Percentiles rank a stretch among this genome's conserved stretches.
phyloP scores from a whole-genome alignment of 2,329 filamentous ascomycete genomes.

The Juglanconis juglandina region DNA sequence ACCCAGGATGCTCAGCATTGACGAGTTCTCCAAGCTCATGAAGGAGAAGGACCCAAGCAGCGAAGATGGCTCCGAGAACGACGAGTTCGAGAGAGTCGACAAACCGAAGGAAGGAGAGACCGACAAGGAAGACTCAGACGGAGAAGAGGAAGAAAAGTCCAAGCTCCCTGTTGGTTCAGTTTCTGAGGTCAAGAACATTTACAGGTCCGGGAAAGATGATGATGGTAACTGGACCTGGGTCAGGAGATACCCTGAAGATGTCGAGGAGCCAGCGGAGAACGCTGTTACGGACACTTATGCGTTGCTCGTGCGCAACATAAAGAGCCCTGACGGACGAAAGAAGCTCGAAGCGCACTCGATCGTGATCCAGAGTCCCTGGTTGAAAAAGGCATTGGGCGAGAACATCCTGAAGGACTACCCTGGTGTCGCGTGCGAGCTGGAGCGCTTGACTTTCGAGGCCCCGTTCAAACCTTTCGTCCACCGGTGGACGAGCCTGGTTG shows the following conservation, averaged over 20 bases:
- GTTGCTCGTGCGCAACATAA: slow-evolving; percentile 56
- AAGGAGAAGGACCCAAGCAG: not conserved
- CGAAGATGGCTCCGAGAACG: not conserved
- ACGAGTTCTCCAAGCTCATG: slow-evolving; percentile 3
- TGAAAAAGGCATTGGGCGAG: slow-evolving; percentile 54
- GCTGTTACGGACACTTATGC: slow-evolving; percentile 60
- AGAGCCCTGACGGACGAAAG: slow-evolving; percentile 56
- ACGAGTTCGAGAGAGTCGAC: not conserved
- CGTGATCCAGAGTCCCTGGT: slow-evolving; percentile 58
- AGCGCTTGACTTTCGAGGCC: slow-evolving; percentile 57
- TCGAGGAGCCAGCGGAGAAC: slow-evolving; percentile 56
- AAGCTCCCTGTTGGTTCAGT: slow-evolving; percentile 31
- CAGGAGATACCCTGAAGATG: slow-evolving; percentile 51
- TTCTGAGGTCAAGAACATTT: slow-evolving; percentile 39
- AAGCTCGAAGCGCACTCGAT: slow-evolving; percentile 60
- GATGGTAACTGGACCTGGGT: slow-evolving; percentile 53
- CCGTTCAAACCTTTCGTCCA: slow-evolving; percentile 65
- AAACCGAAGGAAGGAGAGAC: not conserved
- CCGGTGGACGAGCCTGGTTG: slow-evolving; percentile 52
- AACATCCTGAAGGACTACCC: slow-evolving; percentile 54
- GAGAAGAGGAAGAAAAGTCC: slow-evolving; percentile 2
- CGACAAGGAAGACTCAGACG: slow-evolving; percentile 1
- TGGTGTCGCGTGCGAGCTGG: slow-evolving; percentile 55
- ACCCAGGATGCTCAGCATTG: slow-evolving; percentile 3
- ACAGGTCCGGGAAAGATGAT: slow-evolving; percentile 41